Percentiles rank a stretch among this genome's conserved stretches.
Conservation (phyloP, 2,329 filamentous ascomycete species). For the Paecilomyces dactylethromorphus region DNA sequence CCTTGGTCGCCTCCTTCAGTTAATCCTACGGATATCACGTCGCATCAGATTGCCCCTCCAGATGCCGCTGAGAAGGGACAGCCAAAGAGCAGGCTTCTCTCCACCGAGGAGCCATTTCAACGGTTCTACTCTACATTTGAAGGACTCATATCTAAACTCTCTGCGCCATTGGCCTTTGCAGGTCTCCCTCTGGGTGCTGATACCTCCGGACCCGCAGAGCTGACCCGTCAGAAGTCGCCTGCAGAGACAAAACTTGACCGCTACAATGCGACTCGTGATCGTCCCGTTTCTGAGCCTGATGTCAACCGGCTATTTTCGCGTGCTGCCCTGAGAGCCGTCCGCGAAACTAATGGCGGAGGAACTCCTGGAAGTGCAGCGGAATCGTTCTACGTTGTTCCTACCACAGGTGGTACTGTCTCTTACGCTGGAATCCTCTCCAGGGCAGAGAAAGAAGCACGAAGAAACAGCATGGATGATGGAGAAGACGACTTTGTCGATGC, state of each 20-base stretch:
- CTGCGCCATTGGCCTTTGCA: slow-evolving; percentile 85
- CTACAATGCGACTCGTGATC: slow-evolving; percentile 34
- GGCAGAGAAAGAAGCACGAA: slow-evolving; percentile 37
- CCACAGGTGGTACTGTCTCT: slow-evolving; percentile 81
- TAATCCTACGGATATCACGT: slow-evolving; percentile 27
- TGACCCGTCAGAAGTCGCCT: slow-evolving; percentile 23
- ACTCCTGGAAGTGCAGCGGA: slow-evolving; percentile 52
- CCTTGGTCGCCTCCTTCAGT: slow-evolving; percentile 27
- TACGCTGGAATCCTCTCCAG: slow-evolving; percentile 79
- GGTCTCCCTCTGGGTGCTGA: slow-evolving; percentile 69
- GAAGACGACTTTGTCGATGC: slow-evolving; percentile 91
- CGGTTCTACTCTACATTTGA: slow-evolving; percentile 91
- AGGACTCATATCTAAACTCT: slow-evolving; percentile 78
- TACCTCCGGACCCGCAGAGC: slow-evolving; percentile 19
- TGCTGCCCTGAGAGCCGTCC: slow-evolving; percentile 73
- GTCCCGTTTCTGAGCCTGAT: slow-evolving; percentile 57
- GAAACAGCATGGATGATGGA: slow-evolving; percentile 52
- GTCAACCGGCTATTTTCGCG: slow-evolving; percentile 77
- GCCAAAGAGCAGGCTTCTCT: slow-evolving; percentile 12
- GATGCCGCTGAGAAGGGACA: slow-evolving; percentile 20
- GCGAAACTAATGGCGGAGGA: slow-evolving; percentile 56
- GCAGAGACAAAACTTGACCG: slow-evolving; percentile 31
- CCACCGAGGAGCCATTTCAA: slow-evolving; percentile 70
- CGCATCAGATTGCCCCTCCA: slow-evolving; percentile 24
- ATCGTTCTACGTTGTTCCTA: slow-evolving; percentile 92